A percentile compares a stretch with the other conserved stretches of the same genome.
phyloP scores from a whole-genome alignment of 179 eudicot genomes.

The Beta macrorhiza region DNA sequence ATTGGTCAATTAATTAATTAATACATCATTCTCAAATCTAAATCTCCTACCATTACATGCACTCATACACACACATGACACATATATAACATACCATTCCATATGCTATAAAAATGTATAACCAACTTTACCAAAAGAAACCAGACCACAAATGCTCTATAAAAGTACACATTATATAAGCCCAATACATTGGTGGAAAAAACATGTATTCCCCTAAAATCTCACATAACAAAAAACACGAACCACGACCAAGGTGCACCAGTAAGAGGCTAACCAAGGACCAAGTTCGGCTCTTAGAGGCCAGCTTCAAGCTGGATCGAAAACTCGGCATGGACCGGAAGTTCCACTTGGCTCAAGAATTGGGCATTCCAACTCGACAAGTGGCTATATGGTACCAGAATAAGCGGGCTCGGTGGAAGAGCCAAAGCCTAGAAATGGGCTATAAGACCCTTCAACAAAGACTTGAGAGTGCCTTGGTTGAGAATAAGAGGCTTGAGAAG shows the following conservation, averaged over 20 bases:
- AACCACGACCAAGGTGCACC: background rate
- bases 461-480: slow-evolving; percentile 32
- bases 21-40: background rate
- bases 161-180: background rate
- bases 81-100: background rate
- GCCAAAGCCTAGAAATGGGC: slow-evolving; percentile 41
- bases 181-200: background rate
- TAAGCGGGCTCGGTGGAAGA: slow-evolving; percentile 55
- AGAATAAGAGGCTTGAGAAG: slow-evolving; percentile 39
- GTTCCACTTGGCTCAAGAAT: slow-evolving; percentile 39
- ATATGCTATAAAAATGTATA: slow-evolving; percentile 5
- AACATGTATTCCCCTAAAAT: slow-evolving; percentile 13
- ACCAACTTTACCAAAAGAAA: too few relatives aligned
- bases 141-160: too few relatives aligned
- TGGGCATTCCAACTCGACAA: slow-evolving; percentile 41
- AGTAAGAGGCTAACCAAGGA: slow-evolving; percentile 46
- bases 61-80: background rate
- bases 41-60: background rate
- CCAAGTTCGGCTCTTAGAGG: slow-evolving; percentile 41
- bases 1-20: background rate
- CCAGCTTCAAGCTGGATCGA: slow-evolving; percentile 42
- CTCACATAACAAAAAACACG: slow-evolving; percentile 4
- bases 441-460: slow-evolving; percentile 27
- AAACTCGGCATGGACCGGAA: slow-evolving; percentile 45
- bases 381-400: slow-evolving; percentile 57